phyloP scores from a whole-genome alignment of 2,329 filamentous ascomycete species.

The Diplodia corticola region DNA sequence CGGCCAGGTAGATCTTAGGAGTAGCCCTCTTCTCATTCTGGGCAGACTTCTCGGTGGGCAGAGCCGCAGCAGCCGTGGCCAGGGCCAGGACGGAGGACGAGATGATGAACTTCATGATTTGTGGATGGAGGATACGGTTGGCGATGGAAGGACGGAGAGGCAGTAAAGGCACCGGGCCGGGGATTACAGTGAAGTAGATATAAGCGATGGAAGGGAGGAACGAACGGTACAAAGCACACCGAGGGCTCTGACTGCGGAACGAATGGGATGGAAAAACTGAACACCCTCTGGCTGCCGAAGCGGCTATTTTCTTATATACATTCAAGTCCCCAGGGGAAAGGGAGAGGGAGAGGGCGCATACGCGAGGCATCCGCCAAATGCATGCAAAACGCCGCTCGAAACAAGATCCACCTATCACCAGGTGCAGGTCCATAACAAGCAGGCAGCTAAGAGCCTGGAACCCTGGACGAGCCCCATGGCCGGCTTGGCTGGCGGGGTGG shows the following conservation, averaged over 20 bases:
- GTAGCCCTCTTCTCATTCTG: slow-evolving; percentile 31
- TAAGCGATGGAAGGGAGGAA: background rate
- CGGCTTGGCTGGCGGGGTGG: background rate
- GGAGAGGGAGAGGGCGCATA: slow-evolving; percentile 2
- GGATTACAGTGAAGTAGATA: background rate
- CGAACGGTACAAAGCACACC: background rate
- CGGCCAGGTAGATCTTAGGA: slow-evolving; percentile 50
- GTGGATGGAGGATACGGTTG: background rate
- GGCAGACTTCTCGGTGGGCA: slow-evolving; percentile 4
- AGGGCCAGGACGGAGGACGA: slow-evolving; percentile 13
- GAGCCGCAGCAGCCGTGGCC: slow-evolving; percentile 3
- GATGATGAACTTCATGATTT: slow-evolving; percentile 19
- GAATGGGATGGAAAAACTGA: background rate
- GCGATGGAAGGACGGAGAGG: background rate
- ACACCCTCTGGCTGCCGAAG: background rate
- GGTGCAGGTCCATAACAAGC: slow-evolving; percentile 10
- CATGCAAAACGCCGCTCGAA: slow-evolving; percentile 16
- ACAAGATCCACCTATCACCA: slow-evolving; percentile 22
- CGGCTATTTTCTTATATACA: slow-evolving; percentile 20
- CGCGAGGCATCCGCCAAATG: background rate
- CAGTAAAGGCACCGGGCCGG: slow-evolving; percentile 15
- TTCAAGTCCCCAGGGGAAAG: background rate
- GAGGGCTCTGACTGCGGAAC: background rate
- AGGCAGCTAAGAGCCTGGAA: slow-evolving; percentile 9
- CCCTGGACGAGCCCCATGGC: background rate